Evolutionary conservation across 129 eudicot genomes (phyloP).

Genomic region (Apium graveolens): DNA sequence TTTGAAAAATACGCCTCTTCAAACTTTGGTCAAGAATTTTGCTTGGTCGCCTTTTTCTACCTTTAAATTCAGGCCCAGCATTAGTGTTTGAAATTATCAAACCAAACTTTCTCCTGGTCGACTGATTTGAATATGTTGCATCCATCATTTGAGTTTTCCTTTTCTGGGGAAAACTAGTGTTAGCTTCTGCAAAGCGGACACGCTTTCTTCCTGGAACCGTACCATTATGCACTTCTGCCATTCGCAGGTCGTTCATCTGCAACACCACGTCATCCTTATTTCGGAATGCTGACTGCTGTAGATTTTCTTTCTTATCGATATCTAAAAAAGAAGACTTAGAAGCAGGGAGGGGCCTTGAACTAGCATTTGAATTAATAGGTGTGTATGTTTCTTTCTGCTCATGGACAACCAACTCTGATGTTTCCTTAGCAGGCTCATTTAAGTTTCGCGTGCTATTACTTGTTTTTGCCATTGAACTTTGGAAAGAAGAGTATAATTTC

Average conservation of each 20-base stretch:
- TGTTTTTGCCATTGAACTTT: constrained; percentile 12
- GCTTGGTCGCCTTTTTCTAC: constrained; percentile 17
- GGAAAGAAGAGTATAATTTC: neutral
- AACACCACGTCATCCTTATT: constrained; percentile 14
- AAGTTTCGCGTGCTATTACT: constrained; percentile 8
- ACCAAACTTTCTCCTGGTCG: constrained; percentile 26
- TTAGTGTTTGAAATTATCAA: constrained; percentile 9
- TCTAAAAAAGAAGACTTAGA: constrained; percentile 15
- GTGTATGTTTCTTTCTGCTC: constrained; percentile 20
- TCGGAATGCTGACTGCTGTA: neutral
- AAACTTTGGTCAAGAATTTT: constrained; percentile 9
- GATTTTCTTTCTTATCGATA: constrained; percentile 18
- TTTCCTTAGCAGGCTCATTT: constrained; percentile 24
- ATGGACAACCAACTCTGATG: constrained; percentile 20
- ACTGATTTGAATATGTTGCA: constrained; percentile 19
- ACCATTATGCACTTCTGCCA: constrained; percentile 16
- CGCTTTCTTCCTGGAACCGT: constrained; percentile 48
- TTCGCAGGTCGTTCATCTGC: constrained; percentile 20
- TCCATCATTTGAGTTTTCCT: constrained; percentile 16
- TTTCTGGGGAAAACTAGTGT: constrained; percentile 16
- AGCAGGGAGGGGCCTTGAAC: constrained; percentile 3
- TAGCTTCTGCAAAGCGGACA: constrained; percentile 48
- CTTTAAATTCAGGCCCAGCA: constrained; percentile 27
- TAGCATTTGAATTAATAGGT: constrained; percentile 7
- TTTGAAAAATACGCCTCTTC: constrained; percentile 33